Percentiles rank a stretch among this genome's conserved stretches.
Evolutionary conservation across 345 rosid species (phyloP).

Genomic region (Kandelia obovata): DNA sequence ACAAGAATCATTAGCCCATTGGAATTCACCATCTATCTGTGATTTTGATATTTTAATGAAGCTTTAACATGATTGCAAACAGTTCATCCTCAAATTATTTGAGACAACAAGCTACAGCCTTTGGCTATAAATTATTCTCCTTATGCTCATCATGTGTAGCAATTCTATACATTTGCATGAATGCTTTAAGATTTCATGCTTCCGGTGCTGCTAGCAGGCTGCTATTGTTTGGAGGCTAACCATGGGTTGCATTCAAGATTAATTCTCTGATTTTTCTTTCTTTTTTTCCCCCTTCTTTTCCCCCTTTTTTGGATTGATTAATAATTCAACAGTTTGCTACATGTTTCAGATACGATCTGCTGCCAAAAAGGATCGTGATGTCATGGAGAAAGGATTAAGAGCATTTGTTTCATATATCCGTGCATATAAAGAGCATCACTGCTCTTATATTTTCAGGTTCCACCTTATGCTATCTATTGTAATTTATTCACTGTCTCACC

Average conservation of each 20-base stretch:
- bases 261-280: not conserved
- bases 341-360: slow-evolving; percentile 61
- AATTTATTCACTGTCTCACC: not conserved
- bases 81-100: not conserved
- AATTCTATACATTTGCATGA: not conserved
- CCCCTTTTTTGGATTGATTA: slow-evolving; percentile 5
- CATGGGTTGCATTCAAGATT: not conserved
- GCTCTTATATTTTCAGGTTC: slow-evolving; percentile 79
- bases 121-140: not conserved
- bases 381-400: slow-evolving; percentile 85
- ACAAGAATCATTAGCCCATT: too few relatives aligned
- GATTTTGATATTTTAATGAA: not conserved
- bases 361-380: slow-evolving; percentile 73
- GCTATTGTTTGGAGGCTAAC: too few relatives aligned
- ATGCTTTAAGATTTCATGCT: not conserved
- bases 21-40: not conserved
- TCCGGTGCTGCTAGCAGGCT: too few relatives aligned
- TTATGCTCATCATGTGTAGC: not conserved
- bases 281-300: slow-evolving; percentile 1
- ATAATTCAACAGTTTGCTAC: not conserved
- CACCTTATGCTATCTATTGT: not conserved
- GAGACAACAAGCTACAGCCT: not conserved
- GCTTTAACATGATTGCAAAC: not conserved
- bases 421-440: slow-evolving; percentile 90
- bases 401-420: slow-evolving; percentile 91